Conservation (phyloP, 164 flowering plant genomes). For the Taxillus chinensis region DNA sequence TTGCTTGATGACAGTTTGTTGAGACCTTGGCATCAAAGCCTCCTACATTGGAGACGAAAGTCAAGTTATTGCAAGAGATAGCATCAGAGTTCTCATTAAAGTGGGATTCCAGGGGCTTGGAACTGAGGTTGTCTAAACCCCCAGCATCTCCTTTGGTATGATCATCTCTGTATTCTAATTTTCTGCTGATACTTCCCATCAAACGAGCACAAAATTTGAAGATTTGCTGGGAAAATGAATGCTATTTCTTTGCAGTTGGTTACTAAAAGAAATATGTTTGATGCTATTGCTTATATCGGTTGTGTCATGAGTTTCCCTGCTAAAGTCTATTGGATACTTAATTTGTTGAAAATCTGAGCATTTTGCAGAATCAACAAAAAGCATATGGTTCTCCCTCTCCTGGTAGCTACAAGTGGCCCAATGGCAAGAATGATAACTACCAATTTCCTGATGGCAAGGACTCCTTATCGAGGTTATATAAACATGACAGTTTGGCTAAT, state of each 20-base stretch:
- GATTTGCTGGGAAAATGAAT: neutral
- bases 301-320: no score
- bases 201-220: neutral
- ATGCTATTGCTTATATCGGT: no score
- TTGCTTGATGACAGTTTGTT: slow-evolving; percentile 30
- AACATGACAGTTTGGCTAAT: slow-evolving; percentile 6
- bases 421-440: slow-evolving; percentile 3
- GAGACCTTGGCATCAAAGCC: slow-evolving; percentile 38
- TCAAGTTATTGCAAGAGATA: slow-evolving; percentile 41
- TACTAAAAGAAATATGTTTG: no score
- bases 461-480: slow-evolving; percentile 11
- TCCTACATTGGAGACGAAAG: slow-evolving; percentile 32
- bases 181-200: neutral
- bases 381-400: slow-evolving; percentile 7
- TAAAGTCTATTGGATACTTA: no score
- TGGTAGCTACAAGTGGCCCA: neutral
- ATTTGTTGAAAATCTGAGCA: neutral
- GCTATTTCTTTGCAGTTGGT: no score
- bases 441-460: slow-evolving; percentile 11
- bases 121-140: slow-evolving; percentile 36
- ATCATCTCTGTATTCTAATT: neutral
- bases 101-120: slow-evolving; percentile 49
- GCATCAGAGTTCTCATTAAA: slow-evolving; percentile 46
- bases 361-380: slow-evolving; percentile 23
- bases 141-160: slow-evolving; percentile 23